A percentile compares a stretch with the other conserved stretches of the same genome.
phyloP scores from a whole-genome alignment of 2,329 filamentous ascomycete genomes.

The Calonectria hawksworthii region DNA sequence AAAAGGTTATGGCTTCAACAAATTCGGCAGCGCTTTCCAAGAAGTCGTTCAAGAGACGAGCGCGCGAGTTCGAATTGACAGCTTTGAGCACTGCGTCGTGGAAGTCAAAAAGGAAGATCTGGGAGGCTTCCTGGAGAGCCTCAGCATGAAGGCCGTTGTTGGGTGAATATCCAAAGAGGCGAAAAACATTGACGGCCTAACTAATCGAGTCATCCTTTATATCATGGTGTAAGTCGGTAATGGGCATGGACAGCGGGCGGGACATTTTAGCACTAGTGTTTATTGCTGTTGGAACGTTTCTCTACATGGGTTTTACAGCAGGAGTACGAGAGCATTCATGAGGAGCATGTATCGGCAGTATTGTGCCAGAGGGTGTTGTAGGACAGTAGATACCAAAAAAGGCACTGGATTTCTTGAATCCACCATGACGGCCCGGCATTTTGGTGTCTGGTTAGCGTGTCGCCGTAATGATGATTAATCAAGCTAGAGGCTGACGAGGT shows the following conservation, averaged over 20 bases:
- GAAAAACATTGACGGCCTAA: background rate
- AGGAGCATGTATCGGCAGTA: slow-evolving; percentile 26
- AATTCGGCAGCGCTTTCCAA: slow-evolving; percentile 95
- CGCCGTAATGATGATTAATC: background rate
- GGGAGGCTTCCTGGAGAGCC: slow-evolving; percentile 87
- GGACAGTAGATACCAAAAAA: slow-evolving; percentile 23
- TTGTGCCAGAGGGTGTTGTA: slow-evolving; percentile 1
- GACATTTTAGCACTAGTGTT: slow-evolving; percentile 2
- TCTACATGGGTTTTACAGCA: slow-evolving; percentile 1
- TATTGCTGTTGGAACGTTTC: background rate
- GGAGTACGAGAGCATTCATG: slow-evolving; percentile 29
- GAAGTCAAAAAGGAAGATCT: slow-evolving; percentile 98
- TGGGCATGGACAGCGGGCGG: slow-evolving; percentile 15
- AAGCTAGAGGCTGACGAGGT: background rate
- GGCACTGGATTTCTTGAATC: background rate
- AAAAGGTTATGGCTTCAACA: slow-evolving; percentile 83
- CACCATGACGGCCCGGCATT: background rate
- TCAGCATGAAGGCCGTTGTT: slow-evolving; percentile 92
- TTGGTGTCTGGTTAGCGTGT: background rate
- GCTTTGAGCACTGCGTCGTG: slow-evolving; percentile 97
- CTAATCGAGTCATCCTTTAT: background rate
- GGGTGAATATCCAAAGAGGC: slow-evolving; percentile 56
- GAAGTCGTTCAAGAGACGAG: slow-evolving; percentile 94
- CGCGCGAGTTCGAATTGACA: slow-evolving; percentile 91
- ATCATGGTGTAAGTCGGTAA: slow-evolving; percentile 11